A percentile compares a stretch with the other conserved stretches of the same genome.
These are phyloP conservation scores for Tillandsia fasciculata DNA, from an alignment of 176 grass and related monocot species.

Conservation along the genomic window DNA sequence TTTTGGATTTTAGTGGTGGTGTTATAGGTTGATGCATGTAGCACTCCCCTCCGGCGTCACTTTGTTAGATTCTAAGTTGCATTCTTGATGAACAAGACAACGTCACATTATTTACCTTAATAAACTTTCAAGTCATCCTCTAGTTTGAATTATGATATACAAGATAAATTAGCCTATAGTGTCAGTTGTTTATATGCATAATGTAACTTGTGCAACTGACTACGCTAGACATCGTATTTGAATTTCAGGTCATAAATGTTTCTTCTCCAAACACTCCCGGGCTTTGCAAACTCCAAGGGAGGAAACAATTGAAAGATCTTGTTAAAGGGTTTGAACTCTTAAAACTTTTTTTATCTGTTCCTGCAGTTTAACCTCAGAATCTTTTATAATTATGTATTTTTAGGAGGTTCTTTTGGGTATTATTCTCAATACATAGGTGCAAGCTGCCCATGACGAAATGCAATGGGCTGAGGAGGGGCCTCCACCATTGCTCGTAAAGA, in stretches of 20 bases:
- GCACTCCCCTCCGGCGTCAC: too few species aligned
- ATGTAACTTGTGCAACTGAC: background rate
- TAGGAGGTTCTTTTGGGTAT: slow-evolving; percentile 17
- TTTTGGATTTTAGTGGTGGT: too few species aligned
- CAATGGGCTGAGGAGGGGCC: slow-evolving; percentile 94
- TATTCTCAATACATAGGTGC: slow-evolving; percentile 44
- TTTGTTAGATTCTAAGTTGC: too few species aligned
- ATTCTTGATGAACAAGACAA: too few species aligned
- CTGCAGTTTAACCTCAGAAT: background rate
- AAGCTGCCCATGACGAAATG: slow-evolving; percentile 97
- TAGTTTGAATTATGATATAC: too few species aligned
- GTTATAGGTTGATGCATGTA: too few species aligned
- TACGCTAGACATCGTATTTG: slow-evolving; percentile 10
- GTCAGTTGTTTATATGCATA: background rate
- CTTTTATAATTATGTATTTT: slow-evolving; percentile 8
- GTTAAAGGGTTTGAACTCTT: slow-evolving; percentile 56
- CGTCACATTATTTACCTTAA: too few species aligned
- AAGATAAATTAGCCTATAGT: too few species aligned
- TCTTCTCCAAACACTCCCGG: slow-evolving; percentile 99
- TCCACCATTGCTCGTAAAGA: slow-evolving; percentile 89
- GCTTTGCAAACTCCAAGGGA: slow-evolving; percentile 75
- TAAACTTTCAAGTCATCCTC: too few species aligned
- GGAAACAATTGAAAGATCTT: slow-evolving; percentile 91
- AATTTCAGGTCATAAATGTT: slow-evolving; percentile 81
- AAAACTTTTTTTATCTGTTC: slow-evolving; percentile 3